Evolutionary conservation across 352 stramenopile species (phyloP).

Genomic region (Saprolegnia diclina): DNA sequence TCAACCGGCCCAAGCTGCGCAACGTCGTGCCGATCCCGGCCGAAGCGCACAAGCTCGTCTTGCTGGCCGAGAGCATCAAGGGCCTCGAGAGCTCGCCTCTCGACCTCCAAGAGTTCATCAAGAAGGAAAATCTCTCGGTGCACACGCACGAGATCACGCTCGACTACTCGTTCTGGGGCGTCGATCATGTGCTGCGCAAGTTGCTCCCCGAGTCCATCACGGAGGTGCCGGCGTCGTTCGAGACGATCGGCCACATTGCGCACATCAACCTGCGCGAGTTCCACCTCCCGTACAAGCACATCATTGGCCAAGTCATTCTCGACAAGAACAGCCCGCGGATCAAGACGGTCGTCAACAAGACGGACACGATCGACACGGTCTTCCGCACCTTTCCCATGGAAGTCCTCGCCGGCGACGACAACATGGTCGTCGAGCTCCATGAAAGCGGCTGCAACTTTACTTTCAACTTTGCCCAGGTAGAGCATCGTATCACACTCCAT

Average conservation of each 20-base stretch:
- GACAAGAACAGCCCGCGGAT: constrained; percentile 94
- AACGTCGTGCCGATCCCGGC: constrained; percentile 65
- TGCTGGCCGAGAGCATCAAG: constrained; percentile 57
- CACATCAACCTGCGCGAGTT: constrained; percentile 96
- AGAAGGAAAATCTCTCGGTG: constrained; percentile 49
- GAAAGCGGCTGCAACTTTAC: constrained; percentile 91
- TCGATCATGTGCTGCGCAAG: constrained; percentile 73
- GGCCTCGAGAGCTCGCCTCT: constrained; percentile 45
- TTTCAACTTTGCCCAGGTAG: constrained; percentile 92
- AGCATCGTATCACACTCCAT: not conserved
- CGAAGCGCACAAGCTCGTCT: constrained; percentile 48
- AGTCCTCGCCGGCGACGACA: constrained; percentile 84
- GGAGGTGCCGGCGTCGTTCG: constrained; percentile 92
- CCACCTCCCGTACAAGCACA: constrained; percentile 92
- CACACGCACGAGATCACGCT: constrained; percentile 64
- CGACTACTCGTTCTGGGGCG: constrained; percentile 70
- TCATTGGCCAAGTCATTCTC: constrained; percentile 97
- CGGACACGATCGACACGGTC: constrained; percentile 90
- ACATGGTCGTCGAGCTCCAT: constrained; percentile 84
- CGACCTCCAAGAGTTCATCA: constrained; percentile 51
- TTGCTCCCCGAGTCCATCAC: constrained; percentile 76
- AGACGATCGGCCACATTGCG: constrained; percentile 94
- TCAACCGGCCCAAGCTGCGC: constrained; percentile 62
- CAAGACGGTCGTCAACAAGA: constrained; percentile 97
- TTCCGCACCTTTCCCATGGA: constrained; percentile 97